These are phyloP conservation scores for Phoma sp. DNA, from an alignment of 2,329 filamentous ascomycete genomes.

Conservation along the genomic window DNA sequence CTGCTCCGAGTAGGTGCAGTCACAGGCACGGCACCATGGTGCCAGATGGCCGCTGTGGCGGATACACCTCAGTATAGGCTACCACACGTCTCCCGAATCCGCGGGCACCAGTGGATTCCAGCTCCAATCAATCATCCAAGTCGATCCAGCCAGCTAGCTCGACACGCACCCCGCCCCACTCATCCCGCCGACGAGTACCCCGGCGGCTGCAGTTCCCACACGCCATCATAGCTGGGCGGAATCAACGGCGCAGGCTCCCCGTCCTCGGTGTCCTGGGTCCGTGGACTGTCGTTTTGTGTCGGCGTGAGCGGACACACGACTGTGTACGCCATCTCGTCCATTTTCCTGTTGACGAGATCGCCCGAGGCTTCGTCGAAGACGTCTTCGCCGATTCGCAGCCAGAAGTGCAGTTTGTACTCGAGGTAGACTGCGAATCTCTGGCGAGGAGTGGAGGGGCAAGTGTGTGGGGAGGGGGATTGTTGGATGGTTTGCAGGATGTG, in stretches of 20 bases:
- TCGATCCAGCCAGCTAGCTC: neutral
- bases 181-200: neutral
- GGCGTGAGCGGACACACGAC: constrained; percentile 6
- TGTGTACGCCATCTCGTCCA: constrained; percentile 20
- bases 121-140: too few relatives aligned
- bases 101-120: too few relatives aligned
- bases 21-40: too few relatives aligned
- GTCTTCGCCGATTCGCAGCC: constrained; percentile 18
- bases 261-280: neutral
- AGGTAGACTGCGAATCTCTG: constrained; percentile 11
- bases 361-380: constrained; percentile 14
- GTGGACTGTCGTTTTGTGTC: neutral
- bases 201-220: constrained; percentile 4
- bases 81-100: too few relatives aligned
- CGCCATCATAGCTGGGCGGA: constrained; percentile 11
- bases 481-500: constrained; percentile 11
- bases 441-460: neutral
- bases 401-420: constrained; percentile 15
- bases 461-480: neutral
- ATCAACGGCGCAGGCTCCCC: neutral
- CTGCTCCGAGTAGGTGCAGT: too few relatives aligned
- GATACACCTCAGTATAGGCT: too few relatives aligned
- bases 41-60: too few relatives aligned
- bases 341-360: constrained; percentile 16
- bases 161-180: neutral